Evolutionary conservation across 1,284 basidiomycete genomes (phyloP), one percentile per base, ranked within the genome.

Genomic region (Mycena citricolor): DNA sequence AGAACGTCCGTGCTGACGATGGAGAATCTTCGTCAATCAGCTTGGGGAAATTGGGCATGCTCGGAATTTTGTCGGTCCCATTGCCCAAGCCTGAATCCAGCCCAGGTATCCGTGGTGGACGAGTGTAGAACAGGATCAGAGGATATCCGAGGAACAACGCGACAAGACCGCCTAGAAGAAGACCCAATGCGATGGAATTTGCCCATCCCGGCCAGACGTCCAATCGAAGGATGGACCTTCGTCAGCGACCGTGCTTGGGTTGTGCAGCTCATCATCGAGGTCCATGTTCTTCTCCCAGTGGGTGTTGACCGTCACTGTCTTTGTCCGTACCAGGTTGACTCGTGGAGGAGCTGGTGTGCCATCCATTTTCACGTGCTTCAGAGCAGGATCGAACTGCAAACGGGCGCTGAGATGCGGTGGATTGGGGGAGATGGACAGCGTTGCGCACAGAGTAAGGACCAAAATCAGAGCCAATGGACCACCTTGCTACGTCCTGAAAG

Each of bases 81-180:
- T 54, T 54, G 39, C 51, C 49, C 1, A 49, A 47, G n/a, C 52
- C 52, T 8, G 51, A 8, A 39, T 50, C 48, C 12, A 51, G 51
- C 20, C 52, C 52, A 3, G 35, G 7, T 22, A 48, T 40, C 28
- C 13, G 17, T 3, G 16, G 57, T 37, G 34, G 46, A 57, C 45
- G 49, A 63, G 68, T 55, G 67, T 77, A 54, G 73, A 74, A 39
- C 69, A 68, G 52, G 87, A 77, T 19, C 59, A 94, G 81, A 3
- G 91, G 92, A 57, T 88, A 94, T 31, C 85, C 87, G 19, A 81
- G 79, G 58, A 90, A 90, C 24, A 90, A 74, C 11, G 73, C 77
- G 45, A 89, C 61, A 33, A 90, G 65, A 31, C 79, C 81, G 10
- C 70, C 57, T 21, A 84, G 62, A 38, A 90, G 69, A 40, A 86